phyloP scores from a whole-genome alignment of 225 moss, liverwort and hornwort species.

The Pleurozium schreberi region DNA sequence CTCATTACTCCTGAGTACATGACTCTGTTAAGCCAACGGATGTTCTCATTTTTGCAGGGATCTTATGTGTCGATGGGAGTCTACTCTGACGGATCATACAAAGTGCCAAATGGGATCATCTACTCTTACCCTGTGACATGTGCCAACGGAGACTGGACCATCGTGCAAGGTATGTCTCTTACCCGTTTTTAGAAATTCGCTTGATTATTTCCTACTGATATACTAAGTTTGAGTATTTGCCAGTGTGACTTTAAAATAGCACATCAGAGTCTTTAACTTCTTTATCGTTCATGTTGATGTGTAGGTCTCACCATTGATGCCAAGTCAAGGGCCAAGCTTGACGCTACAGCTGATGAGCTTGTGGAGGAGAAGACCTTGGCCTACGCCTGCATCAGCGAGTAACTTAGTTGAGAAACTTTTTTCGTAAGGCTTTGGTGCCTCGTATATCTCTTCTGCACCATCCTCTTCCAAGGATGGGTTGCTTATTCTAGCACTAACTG shows the following conservation, averaged over 20 bases:
- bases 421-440: neutral
- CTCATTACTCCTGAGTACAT: neutral
- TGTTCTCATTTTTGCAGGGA: constrained; percentile 32
- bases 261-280: neutral
- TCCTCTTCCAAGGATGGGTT: constrained; percentile 2
- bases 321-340: constrained; percentile 81
- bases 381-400: constrained; percentile 75
- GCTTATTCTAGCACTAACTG: neutral
- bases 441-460: neutral
- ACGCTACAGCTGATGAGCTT: constrained; percentile 87
- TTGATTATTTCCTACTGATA: neutral
- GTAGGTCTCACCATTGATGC: constrained; percentile 69
- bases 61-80: constrained; percentile 93
- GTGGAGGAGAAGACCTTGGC: constrained; percentile 84
- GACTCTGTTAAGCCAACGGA: neutral
- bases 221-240: neutral
- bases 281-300: neutral
- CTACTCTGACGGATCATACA: constrained; percentile 94
- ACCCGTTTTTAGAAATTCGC: neutral
- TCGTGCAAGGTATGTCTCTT: constrained; percentile 59
- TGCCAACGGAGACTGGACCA: constrained; percentile 72
- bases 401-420: neutral
- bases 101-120: constrained; percentile 67
- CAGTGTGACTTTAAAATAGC: neutral
- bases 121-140: constrained; percentile 92